Evolutionary conservation across 495 filamentous ascomycete genomes (phyloP).

Genomic region (Hyaloscypha hepaticicola): DNA sequence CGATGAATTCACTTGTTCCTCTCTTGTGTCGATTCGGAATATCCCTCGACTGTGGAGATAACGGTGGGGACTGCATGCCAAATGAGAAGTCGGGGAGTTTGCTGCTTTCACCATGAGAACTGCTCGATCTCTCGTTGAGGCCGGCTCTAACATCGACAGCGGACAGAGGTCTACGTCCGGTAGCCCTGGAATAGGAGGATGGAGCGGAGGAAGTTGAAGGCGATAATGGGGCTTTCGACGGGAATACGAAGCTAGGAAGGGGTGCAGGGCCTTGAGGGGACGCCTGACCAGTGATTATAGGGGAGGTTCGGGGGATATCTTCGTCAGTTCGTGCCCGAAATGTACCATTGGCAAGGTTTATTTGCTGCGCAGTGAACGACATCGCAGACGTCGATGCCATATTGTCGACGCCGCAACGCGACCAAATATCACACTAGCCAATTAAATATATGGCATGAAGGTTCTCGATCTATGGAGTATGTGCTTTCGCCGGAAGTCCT

Average conservation of each 20-base stretch:
- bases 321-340: conserved; percentile 27
- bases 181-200: conserved; percentile 44
- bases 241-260: conserved; percentile 74
- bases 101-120: conserved; percentile 26
- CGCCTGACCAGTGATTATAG: conserved; percentile 11
- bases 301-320: conserved; percentile 18
- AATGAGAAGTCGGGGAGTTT: conserved; percentile 64
- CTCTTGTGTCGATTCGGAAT: conserved; percentile 55
- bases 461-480: neutral
- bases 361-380: conserved; percentile 20
- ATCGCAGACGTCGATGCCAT: conserved; percentile 26
- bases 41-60: conserved; percentile 35
- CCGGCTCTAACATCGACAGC: conserved; percentile 38
- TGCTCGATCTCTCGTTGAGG: conserved; percentile 8
- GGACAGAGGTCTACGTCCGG: conserved; percentile 47
- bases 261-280: conserved; percentile 47
- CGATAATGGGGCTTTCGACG: conserved; percentile 39
- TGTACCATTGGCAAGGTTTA: conserved; percentile 28
- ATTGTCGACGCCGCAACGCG: conserved; percentile 15
- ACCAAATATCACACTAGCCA: neutral
- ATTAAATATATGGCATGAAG: conserved; percentile 16
- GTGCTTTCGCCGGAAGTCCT: conserved; percentile 18
- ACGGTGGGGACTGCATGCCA: conserved; percentile 15
- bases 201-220: conserved; percentile 40
- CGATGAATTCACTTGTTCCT: conserved; percentile 77